phyloP scores from a whole-genome alignment of 768 basidiomycete genomes.

The Plicaturopsis crispa region DNA sequence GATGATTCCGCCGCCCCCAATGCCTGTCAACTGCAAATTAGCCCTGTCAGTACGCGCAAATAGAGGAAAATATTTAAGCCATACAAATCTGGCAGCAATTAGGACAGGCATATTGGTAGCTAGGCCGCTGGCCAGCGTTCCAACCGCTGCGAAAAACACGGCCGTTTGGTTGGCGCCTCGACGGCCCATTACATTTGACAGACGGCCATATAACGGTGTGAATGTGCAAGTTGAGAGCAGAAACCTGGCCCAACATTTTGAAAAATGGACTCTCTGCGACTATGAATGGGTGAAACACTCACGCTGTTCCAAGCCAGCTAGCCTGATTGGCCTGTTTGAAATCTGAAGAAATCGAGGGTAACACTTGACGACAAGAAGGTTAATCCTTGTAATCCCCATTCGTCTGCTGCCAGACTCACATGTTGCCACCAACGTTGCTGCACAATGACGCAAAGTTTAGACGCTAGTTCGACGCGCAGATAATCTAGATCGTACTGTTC shows the following conservation, averaged over 20 bases:
- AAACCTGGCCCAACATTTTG: constrained; percentile 35
- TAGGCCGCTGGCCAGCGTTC: constrained; percentile 60
- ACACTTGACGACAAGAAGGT: constrained; percentile 51
- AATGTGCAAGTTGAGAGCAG: constrained; percentile 76
- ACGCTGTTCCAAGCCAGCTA: constrained; percentile 81
- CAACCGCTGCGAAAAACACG: constrained; percentile 51
- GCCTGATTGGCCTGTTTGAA: constrained; percentile 72
- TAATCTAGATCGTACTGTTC: constrained; percentile 42
- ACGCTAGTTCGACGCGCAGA: too few relatives aligned
- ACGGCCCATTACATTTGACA: constrained; percentile 72
- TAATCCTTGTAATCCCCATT: too few relatives aligned
- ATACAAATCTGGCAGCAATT: constrained; percentile 65
- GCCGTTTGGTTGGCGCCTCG: constrained; percentile 62
- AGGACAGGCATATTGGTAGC: constrained; percentile 65
- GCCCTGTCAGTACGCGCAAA: not conserved
- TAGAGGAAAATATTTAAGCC: constrained; percentile 22
- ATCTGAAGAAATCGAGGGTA: constrained; percentile 74
- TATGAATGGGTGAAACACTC: constrained; percentile 12
- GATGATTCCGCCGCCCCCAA: constrained; percentile 73
- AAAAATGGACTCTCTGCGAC: not conserved
- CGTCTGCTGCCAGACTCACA: too few relatives aligned
- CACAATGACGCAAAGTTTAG: too few relatives aligned
- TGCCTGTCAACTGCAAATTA: constrained; percentile 48
- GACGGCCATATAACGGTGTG: constrained; percentile 73
- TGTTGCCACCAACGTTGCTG: constrained; percentile 73